Base-by-base conservation (phyloP, 768 basidiomycete genomes). In the Amyloporia xantha region DNA sequence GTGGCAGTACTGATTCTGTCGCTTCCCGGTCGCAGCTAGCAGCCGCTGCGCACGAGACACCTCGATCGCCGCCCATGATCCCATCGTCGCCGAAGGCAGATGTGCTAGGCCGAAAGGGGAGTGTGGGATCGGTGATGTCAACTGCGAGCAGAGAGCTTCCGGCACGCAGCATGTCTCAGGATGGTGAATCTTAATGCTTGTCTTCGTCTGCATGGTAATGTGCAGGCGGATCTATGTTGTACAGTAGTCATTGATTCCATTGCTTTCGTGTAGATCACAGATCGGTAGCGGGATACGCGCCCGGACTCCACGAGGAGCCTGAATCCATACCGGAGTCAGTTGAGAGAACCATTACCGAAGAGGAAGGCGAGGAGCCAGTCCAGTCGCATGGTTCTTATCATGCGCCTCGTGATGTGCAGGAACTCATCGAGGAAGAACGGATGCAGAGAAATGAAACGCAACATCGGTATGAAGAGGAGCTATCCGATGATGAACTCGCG, bases 111-210 rank as follows among this genome's bases (percentile, higher is more conserved):
- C 59, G 64, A 44, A 60, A 55, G 42, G 54, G 50, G 28, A 49
- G 57, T 20, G 40, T 55, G 20, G 54, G 40, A 15, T 59, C 59
- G 20, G 54, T 57, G 37, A 47, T 44, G 28, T 54, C 55, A 27
- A 28, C 44, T 23, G 44, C 25, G 25, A 37, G 5, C 35, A 25
- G 41, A 7, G 52, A 54, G 48, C 23, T 25, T 13, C 45, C 54
- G 39, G 38, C 51, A 19, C 25, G 53, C 52, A 50, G 49, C 51
- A n/a, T 9, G 43, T 51, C 54, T 44, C 44, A 59, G 44, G 55
- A 72, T 67, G 74, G 72, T 74, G 69, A 75, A 67, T 73, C 51
- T 64, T 73, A 56, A 72, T 60, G 59, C 58, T 47, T 60, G 54
- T 40, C 41, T 27, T 45, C 19, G 24, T 26, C 41, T 44, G 19